Base-by-base conservation (phyloP, 768 basidiomycete genomes). In the Suillus spraguei region DNA sequence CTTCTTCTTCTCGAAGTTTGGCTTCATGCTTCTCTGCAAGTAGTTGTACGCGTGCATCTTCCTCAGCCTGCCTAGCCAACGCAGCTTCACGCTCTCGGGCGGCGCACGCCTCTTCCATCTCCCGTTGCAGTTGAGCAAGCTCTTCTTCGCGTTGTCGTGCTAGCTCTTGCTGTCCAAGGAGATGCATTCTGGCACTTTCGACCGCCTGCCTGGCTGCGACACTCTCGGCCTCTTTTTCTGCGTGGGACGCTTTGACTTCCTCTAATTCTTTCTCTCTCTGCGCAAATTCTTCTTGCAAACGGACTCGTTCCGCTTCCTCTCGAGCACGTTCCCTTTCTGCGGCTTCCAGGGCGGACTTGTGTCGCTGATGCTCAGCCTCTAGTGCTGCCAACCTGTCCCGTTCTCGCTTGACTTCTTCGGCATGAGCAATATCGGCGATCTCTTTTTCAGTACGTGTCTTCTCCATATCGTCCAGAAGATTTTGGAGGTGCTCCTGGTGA, bases 371-470 rank as follows among this genome's bases (percentile, higher is more conserved):
- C 47, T 77, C 70, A 38, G 66, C 68, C 35, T 73, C 72, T 63
- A 74, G 65, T 17, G 72, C 73, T 32, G 69, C 69, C 28, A 75
- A 72, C 39, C 68, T 74, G 60, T 75, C 75, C 39, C 56, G 75
- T 49, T 76, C 75, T 14, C 32, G 8, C 52, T 33, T 68, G 50
- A 76, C 59, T 59, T 72, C 70, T 32, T 70, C 72, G 5, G 62
- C 66, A 16, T 77, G 75, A 32, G 75, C 69, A 1, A 60, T 62
- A 20, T 71, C 69, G 0, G 61, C 61, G 2, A 32, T 69, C 60
- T 69, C 66, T 58, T 65, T 67, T 60, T 70, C 75, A 2, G 58
- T 68, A 17, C 73, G 75, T 1, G 61, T 54, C n/a, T 66, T 70
- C 28, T 22, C 22, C 72, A 76, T 70, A 41, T 75, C 68, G 33